Evolutionary conservation across 78 protist genomes (phyloP), one percentile per base, ranked within the genome.

Genomic region (Monosiga brevicollis): DNA sequence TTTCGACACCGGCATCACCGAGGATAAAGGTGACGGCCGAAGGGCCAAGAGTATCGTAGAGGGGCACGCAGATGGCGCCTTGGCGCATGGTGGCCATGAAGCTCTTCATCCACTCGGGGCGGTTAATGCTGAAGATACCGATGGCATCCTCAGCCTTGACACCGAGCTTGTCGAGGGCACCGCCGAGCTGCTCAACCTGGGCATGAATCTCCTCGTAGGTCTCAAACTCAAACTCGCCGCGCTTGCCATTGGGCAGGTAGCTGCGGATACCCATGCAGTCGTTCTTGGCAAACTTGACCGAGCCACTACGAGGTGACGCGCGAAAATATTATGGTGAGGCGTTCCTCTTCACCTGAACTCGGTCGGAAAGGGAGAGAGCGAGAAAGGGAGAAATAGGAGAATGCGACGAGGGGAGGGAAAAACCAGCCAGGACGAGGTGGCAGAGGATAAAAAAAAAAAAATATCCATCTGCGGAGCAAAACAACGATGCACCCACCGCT

Each of bases 21-120:
- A 88, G 75, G 55, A 94, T 89, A 84, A 43, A 90, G 34, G 39
- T 76, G 72, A 90, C 83, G 32, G 94, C 87, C 41, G 85, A 83
- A 1, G 39, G 62, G 40, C 93, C 93, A 0, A 88, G 87, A 3
- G 93, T 84, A 84, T 87, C 91, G 77, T 90, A 88, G 42, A 90
- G 79, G 10, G 93, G 83, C 32, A 88, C 88, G 75, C 35, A 29
- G 34, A 82, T 32, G n/a, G 34, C 11, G 6, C 73, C n/a, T 32
- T 3, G 6, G 73, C 73, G 73, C 73, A 22, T 1, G 6, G 73
- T 23, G 73, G 35, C 73, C 73, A 23, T 6, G 2, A 3, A 32
- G 35, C 35, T 1, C n/a, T 20, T 22, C n/a, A 76, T 38, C 81
- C 81, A 78, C 81, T 40, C 81, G 55, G 36, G 71, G 22, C 71